A percentile compares a stretch with the other conserved stretches of the same genome.
These are phyloP conservation scores for Colletotrichum gloeosporioides DNA, from an alignment of 2,329 filamentous ascomycete species.

Conservation along the genomic window DNA sequence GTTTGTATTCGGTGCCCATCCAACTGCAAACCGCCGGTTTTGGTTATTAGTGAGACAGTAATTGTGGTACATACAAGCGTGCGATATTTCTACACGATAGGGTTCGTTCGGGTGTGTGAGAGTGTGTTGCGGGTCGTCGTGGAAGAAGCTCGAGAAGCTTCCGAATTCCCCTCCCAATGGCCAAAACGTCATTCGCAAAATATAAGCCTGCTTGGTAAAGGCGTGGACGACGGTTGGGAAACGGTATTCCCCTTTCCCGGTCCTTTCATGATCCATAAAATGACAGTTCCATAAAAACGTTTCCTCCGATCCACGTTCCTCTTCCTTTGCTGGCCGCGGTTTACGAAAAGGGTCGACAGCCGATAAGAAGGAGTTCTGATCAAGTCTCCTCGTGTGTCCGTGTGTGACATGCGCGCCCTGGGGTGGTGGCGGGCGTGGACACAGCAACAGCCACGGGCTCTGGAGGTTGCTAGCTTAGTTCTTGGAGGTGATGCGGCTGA, in stretches of 20 bases:
- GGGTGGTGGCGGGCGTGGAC: neutral
- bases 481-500: slow-evolving; percentile 39
- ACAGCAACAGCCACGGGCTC: neutral
- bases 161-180: neutral
- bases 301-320: slow-evolving; percentile 11
- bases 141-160: neutral
- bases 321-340: neutral
- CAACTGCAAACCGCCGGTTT: slow-evolving; percentile 19
- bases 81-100: slow-evolving; percentile 19
- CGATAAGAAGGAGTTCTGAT: neutral
- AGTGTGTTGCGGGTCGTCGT: neutral
- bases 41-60: slow-evolving; percentile 23
- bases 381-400: neutral
- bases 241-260: neutral
- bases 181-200: slow-evolving; percentile 2
- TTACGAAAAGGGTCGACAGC: neutral
- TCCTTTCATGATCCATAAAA: slow-evolving; percentile 21
- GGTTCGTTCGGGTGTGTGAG: neutral
- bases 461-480: slow-evolving; percentile 27
- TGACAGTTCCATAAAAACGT: slow-evolving; percentile 11
- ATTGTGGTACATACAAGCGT: slow-evolving; percentile 21
- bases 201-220: neutral
- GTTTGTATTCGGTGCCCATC: slow-evolving; percentile 9
- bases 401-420: neutral
- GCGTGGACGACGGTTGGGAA: neutral